Conservation (phyloP, 352 stramenopile species). For the Phytophthora sp. region DNA sequence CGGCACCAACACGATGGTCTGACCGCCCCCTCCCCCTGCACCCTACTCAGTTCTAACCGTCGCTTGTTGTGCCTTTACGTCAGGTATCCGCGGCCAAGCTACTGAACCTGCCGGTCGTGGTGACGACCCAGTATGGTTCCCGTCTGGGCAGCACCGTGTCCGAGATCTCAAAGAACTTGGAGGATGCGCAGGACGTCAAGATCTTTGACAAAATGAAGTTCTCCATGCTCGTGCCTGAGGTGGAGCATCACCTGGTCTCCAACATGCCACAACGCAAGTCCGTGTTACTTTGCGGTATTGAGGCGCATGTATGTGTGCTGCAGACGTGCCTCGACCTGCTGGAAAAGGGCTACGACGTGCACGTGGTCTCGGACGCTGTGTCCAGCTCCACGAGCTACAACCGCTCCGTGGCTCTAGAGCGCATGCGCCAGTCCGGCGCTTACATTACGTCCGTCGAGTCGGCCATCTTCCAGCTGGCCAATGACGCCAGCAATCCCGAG, state of each 20-base stretch:
- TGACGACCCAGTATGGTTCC: conserved; percentile 97
- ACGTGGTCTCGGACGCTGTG: conserved; percentile 96
- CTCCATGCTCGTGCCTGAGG: conserved; percentile 97
- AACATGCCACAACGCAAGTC: conserved; percentile 66
- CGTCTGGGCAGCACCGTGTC: conserved; percentile 92
- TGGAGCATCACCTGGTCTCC: conserved; percentile 76
- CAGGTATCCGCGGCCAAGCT: conserved; percentile 72
- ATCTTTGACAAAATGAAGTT: conserved; percentile 99
- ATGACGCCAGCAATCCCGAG: conserved; percentile 89
- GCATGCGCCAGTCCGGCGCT: conserved; percentile 93
- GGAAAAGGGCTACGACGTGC: conserved; percentile 95
- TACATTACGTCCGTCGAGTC: conserved; percentile 97
- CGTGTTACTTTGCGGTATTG: conserved; percentile 97
- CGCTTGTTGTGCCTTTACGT: neutral
- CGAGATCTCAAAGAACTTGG: conserved; percentile 73
- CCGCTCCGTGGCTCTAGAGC: conserved; percentile 91
- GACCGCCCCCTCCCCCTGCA: neutral
- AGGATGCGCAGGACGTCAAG: conserved; percentile 48
- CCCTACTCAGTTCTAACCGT: neutral
- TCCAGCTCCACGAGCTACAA: conserved; percentile 91
- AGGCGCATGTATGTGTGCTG: conserved; percentile 95
- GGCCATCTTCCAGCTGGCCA: conserved; percentile 95
- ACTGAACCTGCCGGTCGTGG: conserved; percentile 93
- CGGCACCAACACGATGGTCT: conserved; percentile 68
- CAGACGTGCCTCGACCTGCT: conserved; percentile 97